Base-by-base conservation (phyloP, 2,329 filamentous ascomycete genomes). In the Didymella glomerata region DNA sequence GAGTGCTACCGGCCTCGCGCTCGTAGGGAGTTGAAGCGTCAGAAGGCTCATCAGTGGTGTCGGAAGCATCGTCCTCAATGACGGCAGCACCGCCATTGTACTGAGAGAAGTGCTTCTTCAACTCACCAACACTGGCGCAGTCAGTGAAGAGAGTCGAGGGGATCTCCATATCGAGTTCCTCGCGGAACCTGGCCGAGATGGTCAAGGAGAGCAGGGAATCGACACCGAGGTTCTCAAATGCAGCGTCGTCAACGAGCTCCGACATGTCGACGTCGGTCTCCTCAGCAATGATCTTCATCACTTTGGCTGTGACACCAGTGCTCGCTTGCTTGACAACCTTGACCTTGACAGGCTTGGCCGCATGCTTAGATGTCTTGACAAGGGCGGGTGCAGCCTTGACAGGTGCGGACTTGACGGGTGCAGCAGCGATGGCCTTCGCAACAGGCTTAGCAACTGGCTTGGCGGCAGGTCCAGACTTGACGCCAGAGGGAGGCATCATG, bases 201-300 rank as follows among this genome's bases (percentile, higher is more conserved):
- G 85, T 87, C 56, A 88, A 70, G 1, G 85, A 86, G 63, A 88
- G 82, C 18, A 88, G 78, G 8, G 85, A 88, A 73, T 88, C 85
- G 30, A 88, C 85, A 59, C 85, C 85, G 24, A 87, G 82, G 67
- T 87, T 86, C 64, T 86, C 84, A 65, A 87, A 88, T 48, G 84
- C 83, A 51, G 85, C 81, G 52, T 85, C 83, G 52, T 87, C 84
- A 13, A 85, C 82, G 51, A 88, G 81, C 68, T 88, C 85, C 20
- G 80, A 79, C 68, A 83, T 80, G 50, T 85, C 83, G 20, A 88
- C 80, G 61, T 86, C 85, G 47, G 85, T 85, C 73, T 91, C 89
- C 36, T 84, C 81, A n/a, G 88, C 86, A 62, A 91, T 87, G 55
- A 88, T 90, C 53, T 85, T 83, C 74, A 89, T 86, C 46, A 90